Evolutionary conservation across 345 rosid species (phyloP).

Genomic region (Gossypium stocksii): DNA sequence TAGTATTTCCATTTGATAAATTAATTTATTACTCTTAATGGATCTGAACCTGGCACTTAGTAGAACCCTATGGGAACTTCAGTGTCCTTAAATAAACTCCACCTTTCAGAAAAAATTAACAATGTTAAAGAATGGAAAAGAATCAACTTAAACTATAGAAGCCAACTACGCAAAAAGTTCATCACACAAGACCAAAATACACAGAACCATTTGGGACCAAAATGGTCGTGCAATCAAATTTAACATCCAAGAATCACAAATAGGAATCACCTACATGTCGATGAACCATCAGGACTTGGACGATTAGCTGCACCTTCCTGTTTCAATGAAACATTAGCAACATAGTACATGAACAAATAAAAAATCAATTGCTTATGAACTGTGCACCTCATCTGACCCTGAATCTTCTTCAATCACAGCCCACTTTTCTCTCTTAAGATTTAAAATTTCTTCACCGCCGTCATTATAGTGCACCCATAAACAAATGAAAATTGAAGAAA

Average conservation of each 20-base stretch:
- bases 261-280: constrained; percentile 51
- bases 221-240: not conserved
- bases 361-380: constrained; percentile 1
- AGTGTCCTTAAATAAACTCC: too few species aligned
- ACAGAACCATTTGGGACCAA: not conserved
- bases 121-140: too few species aligned
- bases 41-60: too few species aligned
- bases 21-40: too few species aligned
- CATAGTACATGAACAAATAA: constrained; percentile 3
- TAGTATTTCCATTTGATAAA: too few species aligned
- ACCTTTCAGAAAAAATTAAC: too few species aligned
- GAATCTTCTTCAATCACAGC: constrained; percentile 34
- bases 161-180: not conserved
- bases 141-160: not conserved
- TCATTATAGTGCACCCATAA: too few species aligned
- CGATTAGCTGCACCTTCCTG: constrained; percentile 53
- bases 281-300: constrained; percentile 39
- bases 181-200: constrained; percentile 1
- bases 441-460: too few species aligned
- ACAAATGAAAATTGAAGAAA: too few species aligned
- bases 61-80: too few species aligned
- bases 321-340: constrained; percentile 25
- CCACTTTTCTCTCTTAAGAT: too few species aligned
- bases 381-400: constrained; percentile 45
- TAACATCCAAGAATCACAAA: not conserved